These are phyloP conservation scores for Diaporthe sp. DNA, from an alignment of 2,329 filamentous ascomycete genomes.

Conservation along the genomic window DNA sequence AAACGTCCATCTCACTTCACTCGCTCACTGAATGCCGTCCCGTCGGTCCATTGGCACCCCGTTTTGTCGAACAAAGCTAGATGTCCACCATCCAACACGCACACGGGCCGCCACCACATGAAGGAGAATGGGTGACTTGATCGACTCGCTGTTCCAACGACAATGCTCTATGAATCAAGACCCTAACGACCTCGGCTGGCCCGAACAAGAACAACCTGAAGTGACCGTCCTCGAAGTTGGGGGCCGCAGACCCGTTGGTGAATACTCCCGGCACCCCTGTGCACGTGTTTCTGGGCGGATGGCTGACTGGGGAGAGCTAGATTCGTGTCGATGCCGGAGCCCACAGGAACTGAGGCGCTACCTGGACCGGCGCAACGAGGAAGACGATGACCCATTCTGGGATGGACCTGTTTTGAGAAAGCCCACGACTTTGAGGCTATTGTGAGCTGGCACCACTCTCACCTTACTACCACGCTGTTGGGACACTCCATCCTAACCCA, in stretches of 20 bases:
- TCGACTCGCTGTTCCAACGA: conserved; percentile 33
- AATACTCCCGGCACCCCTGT: conserved; percentile 20
- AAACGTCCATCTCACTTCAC: conserved; percentile 15
- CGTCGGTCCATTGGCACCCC: conserved; percentile 22
- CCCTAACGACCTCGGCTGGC: conserved; percentile 32
- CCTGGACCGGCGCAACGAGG: conserved; percentile 19
- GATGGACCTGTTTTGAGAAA: background rate
- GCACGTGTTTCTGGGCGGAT: background rate
- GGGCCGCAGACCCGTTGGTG: conserved; percentile 34
- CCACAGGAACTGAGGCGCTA: conserved; percentile 26
- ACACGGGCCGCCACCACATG: conserved; percentile 28
- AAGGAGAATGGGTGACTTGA: conserved; percentile 37
- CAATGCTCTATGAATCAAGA: conserved; percentile 33
- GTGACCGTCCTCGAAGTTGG: conserved; percentile 37
- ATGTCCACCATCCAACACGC: conserved; percentile 30
- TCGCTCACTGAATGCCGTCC: conserved; percentile 10
- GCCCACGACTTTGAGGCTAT: conserved; percentile 35
- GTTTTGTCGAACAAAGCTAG: conserved; percentile 15
- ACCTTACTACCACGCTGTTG: background rate
- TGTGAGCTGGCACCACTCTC: conserved; percentile 29
- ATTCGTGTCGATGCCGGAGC: conserved; percentile 28
- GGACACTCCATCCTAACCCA: background rate
- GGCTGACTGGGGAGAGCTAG: conserved; percentile 24
- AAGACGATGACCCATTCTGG: conserved; percentile 30
- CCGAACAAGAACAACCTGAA: conserved; percentile 14